A percentile compares a stretch with the other conserved stretches of the same genome.
These are phyloP conservation scores for Rhododendron vialii DNA, from an alignment of 148 eudicot species.

Conservation along the genomic window DNA sequence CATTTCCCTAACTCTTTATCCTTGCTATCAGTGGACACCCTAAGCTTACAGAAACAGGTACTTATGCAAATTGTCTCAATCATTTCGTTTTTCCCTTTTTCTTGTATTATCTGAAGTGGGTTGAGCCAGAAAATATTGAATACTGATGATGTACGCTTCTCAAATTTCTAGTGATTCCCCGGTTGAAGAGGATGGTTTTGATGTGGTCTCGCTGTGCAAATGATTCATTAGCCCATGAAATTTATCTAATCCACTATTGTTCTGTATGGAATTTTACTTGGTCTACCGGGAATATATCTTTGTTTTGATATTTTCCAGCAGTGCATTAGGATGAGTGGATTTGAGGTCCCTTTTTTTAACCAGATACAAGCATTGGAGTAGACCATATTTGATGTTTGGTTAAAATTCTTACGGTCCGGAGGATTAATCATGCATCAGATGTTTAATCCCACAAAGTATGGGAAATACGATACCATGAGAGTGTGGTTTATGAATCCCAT, in stretches of 20 bases:
- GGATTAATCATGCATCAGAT: neutral
- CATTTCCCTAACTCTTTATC: constrained; percentile 27
- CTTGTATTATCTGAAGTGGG: constrained; percentile 1
- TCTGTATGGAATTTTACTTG: neutral
- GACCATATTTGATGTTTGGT: neutral
- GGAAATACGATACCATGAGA: neutral
- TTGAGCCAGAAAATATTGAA: neutral
- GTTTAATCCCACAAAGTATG: neutral
- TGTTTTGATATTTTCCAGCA: neutral
- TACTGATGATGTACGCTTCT: neutral
- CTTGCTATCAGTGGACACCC: constrained; percentile 50
- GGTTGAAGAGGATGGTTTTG: neutral
- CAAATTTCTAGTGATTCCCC: neutral
- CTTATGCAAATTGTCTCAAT: neutral
- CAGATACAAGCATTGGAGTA: neutral
- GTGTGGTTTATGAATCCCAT: neutral
- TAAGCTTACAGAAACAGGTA: constrained; percentile 58
- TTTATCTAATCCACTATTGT: neutral
- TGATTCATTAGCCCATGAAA: neutral
- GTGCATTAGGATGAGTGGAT: neutral
- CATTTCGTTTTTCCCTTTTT: neutral
- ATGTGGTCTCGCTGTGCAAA: neutral
- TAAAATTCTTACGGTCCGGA: neutral
- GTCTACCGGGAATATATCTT: neutral
- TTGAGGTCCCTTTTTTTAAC: neutral